Evolutionary conservation across 257 asterid genomes (phyloP).

Genomic region (Perilla frutescens): DNA sequence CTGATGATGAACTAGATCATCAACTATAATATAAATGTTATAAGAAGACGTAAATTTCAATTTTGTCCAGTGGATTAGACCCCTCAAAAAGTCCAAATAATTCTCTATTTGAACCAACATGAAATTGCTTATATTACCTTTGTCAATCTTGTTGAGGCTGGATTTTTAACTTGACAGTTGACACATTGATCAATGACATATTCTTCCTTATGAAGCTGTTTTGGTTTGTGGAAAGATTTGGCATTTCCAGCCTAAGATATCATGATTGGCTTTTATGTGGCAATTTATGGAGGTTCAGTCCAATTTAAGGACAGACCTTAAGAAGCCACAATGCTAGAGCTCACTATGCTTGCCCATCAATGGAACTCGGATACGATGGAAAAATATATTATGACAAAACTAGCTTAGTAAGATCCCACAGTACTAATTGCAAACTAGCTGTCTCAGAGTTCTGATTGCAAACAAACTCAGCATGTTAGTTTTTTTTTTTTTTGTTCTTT

Average conservation of each 20-base stretch:
- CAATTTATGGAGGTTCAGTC: background rate
- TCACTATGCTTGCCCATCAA: slow-evolving; percentile 1
- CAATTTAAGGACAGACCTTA: background rate
- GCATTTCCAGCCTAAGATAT: background rate
- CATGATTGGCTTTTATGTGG: slow-evolving; percentile 7
- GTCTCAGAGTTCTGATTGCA: slow-evolving; percentile 4
- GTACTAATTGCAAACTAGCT: background rate
- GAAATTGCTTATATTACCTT: slow-evolving; percentile 20
- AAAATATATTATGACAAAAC: background rate
- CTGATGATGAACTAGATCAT: slow-evolving; percentile 1
- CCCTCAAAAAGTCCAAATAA: background rate
- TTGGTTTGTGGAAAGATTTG: slow-evolving; percentile 6
- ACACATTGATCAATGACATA: background rate
- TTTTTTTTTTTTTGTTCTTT: background rate
- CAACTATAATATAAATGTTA: background rate
- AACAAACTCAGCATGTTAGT: slow-evolving; percentile 7
- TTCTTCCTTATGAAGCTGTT: background rate
- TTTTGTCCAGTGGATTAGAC: background rate
- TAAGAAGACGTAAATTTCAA: background rate
- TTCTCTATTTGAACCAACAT: background rate
- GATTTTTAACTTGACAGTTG: background rate
- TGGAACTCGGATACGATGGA: slow-evolving; percentile 18
- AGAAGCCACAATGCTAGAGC: background rate
- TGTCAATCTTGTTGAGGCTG: slow-evolving; percentile 5
- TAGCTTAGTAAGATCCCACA: background rate